These are phyloP conservation scores for Paramyrothecium sp. DNA, from an alignment of 2,329 filamentous ascomycete genomes.

Conservation along the genomic window DNA sequence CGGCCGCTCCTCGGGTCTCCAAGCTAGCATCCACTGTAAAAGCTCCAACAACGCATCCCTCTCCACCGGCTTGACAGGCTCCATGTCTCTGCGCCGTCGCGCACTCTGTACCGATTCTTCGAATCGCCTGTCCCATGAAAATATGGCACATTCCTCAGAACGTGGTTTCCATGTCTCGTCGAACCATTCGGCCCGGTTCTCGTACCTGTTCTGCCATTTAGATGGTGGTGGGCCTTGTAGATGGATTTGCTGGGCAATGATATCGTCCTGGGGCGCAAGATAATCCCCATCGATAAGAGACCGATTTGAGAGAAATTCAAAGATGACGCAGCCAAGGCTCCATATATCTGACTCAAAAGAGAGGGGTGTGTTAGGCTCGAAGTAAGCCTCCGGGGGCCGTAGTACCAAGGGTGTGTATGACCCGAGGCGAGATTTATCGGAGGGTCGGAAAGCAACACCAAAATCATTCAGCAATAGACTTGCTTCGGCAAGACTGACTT, in stretches of 20 bases:
- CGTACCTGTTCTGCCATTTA: constrained; percentile 20
- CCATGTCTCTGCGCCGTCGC: constrained; percentile 3
- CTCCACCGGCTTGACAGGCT: constrained; percentile 1
- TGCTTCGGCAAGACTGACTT: constrained; percentile 22
- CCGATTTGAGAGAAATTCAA: constrained; percentile 25
- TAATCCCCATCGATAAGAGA: constrained; percentile 15
- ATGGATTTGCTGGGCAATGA: constrained; percentile 15
- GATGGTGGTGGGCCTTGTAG: constrained; percentile 12
- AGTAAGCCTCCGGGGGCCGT: constrained; percentile 32
- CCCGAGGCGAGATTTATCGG: constrained; percentile 14
- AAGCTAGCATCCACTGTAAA: constrained; percentile 10
- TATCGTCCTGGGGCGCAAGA: constrained; percentile 12
- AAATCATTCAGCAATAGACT: constrained; percentile 28
- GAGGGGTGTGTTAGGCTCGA: constrained; percentile 29
- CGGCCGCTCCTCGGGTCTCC: constrained; percentile 6
- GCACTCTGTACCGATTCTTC: constrained; percentile 8
- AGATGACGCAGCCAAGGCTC: constrained; percentile 36
- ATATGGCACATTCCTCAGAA: constrained; percentile 5
- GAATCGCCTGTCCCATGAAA: constrained; percentile 9
- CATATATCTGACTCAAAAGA: constrained; percentile 35
- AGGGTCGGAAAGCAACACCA: constrained; percentile 30
- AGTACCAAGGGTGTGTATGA: constrained; percentile 26
- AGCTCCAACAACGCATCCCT: constrained; percentile 3
- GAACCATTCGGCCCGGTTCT: constrained; percentile 15
- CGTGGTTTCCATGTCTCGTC: constrained; percentile 11